Base-by-base conservation (phyloP, 306 rosid species). In the Alnus glutinosa region DNA sequence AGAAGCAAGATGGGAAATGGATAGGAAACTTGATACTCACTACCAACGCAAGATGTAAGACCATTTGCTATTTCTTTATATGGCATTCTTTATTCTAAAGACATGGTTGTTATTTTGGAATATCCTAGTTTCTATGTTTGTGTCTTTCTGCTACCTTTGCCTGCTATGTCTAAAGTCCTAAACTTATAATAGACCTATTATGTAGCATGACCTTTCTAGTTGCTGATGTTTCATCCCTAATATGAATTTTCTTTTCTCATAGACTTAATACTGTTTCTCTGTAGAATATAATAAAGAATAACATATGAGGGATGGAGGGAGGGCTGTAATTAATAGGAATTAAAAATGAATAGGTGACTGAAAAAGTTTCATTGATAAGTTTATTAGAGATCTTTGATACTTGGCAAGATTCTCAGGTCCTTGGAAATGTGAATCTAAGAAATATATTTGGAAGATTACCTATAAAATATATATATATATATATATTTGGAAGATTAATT, bases 21-120 rank as follows among this genome's bases (percentile, higher is more conserved):
- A 94, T 75, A 89, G 84, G 71, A 94, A 90, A 80, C 84, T 90
- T 74, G 97, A 94, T 75, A 87, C 91, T 70, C 93, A 90, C 74
- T 91, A 92, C 83, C 97, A 87, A 59, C 92, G 97, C 28, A 84
- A 88, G 64, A 91, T 94, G 98, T 94, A 87, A 87, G 93, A 71
- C 11, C 67, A 23, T 30, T 14, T 54, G 68, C 66, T 74, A 42
- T 67, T 79, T 77, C 50, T 63, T 44, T 75, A 2, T 23, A 73
- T 15, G n/a, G 48, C n/a, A 32, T 81, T n/a, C 52, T 44, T 54
- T 80, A 44, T 44, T 75, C 62, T 55, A 3, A 16, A 37, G 50
- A 18, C 46, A 67, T 28, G 68, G n/a, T 23, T 52, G 34, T 36
- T 32, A n/a, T 51, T 67, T 62, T 32, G 42, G 69, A 42, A 39